A percentile compares a stretch with the other conserved stretches of the same genome.
phyloP scores from a whole-genome alignment of 176 grass and related monocot species.

The Eragrostis curvula region DNA sequence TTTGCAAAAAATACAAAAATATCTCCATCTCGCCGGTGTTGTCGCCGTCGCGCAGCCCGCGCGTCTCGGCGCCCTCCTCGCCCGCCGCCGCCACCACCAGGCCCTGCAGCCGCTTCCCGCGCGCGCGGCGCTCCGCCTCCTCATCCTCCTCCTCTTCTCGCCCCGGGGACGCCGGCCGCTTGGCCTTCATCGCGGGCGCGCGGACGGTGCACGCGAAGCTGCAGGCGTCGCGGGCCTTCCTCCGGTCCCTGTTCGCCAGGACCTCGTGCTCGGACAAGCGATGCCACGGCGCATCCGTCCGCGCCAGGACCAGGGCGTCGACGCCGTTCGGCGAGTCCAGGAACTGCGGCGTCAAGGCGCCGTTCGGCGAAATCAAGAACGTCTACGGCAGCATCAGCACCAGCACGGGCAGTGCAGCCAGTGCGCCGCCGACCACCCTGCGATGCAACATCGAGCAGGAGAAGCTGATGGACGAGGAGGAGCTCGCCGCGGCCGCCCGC shows the following conservation, averaged over 20 bases:
- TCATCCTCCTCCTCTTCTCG: too few relatives aligned
- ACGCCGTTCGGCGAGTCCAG: neutral
- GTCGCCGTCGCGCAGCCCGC: too few relatives aligned
- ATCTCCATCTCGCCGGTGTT: too few relatives aligned
- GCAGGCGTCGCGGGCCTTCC: conserved; percentile 53
- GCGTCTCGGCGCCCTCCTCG: too few relatives aligned
- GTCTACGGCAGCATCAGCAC: neutral
- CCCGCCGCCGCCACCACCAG: too few relatives aligned
- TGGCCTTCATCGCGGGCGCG: too few relatives aligned
- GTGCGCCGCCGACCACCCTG: conserved; percentile 26
- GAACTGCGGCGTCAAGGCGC: neutral
- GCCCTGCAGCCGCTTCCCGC: too few relatives aligned
- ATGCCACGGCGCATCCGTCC: conserved; percentile 29
- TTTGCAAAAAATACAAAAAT: too few relatives aligned
- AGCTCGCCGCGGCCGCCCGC: conserved; percentile 34
- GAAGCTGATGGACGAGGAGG: conserved; percentile 52
- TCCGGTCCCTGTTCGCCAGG: conserved; percentile 60
- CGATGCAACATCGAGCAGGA: conserved; percentile 53
- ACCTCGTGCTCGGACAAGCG: conserved; percentile 48
- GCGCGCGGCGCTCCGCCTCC: too few relatives aligned
- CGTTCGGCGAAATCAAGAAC: conserved; percentile 15
- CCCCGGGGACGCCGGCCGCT: too few relatives aligned
- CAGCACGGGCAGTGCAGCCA: neutral
- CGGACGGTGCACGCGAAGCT: conserved; percentile 39
- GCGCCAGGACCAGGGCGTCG: neutral